Base-by-base conservation (phyloP, 1,284 basidiomycete genomes). In the Athelia sp. region DNA sequence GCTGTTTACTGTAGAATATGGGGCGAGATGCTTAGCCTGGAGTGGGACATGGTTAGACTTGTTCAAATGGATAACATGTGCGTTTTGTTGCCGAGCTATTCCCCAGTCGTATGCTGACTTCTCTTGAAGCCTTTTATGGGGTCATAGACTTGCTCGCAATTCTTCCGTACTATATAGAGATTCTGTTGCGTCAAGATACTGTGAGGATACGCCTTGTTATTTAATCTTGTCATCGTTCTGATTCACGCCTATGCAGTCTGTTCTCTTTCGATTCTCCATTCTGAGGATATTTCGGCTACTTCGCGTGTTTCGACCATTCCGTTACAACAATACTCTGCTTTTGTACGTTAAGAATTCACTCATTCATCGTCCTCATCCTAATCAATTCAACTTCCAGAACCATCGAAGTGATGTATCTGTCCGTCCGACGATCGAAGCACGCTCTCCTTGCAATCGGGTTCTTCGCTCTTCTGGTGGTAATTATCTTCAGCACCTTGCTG, bases 391-490 rank as follows among this genome's bases (percentile, higher is more conserved):
- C 29, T 35, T 44, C 11, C 54, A 89, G 84, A 48, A 94, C 92
- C 0, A 94, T 94, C 51, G 90, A 94, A 71, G 90, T 94, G 57
- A 94, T 94, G 91, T 92, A 87, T 62, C 78, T 94, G 29, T 85
- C 90, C n/a, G 84, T 93, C 36, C 77, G 85, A 48, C 74, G 89
- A 52, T 93, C 90, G 0, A 86, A 90, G 61, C 89, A 95, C 57
- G 91, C 91, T 1, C 74, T 95, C 0, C 75, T 92, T 8, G 91
- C 92, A 0, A 81, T 95, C 34, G 80, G 81, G 2, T 95, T 94
- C 67, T 94, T 95, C 66, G 87, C 94, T n/a, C 65, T 84, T 47
- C 91, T 92, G 80, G 81, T 91, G 1, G 72, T 94, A 31, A 82
- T 90, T 2, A 81, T 94, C 14, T 94, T 92, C 64, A 91, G 89